Evolutionary conservation across 805 yeast species (phyloP), one percentile per base, ranked within the genome.

Genomic region (Zygoascus bituminiphila): DNA sequence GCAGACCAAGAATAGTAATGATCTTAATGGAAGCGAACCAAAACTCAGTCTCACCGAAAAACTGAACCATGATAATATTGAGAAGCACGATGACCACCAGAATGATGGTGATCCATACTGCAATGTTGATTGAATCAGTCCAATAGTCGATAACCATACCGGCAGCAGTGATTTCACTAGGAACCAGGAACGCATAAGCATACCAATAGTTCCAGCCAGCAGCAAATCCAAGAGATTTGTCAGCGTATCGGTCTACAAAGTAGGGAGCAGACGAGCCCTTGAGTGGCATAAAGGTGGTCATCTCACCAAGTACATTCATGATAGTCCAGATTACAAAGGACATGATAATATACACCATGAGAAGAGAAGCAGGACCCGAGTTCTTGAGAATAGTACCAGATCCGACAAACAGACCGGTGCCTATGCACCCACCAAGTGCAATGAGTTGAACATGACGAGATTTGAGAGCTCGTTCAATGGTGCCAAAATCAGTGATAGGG

Each of bases 351-450:
- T 85, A 87, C 3, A 86, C 77, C 46, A 85, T 74, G 39, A 82
- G 62, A 26, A 73, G 60, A 2, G 76, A 63, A 4, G 70, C 77
- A 4, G 65, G 91, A 6, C 95, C 95, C 12, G 86, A 88, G 12
- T 72, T 62, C 14, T 73, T 69, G 47, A 85, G 70, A 1, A 89
- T 81, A n/a, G 79, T 67, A 49, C 88, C 88, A 2, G 89, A 82
- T 58, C 89, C 88, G 55, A 85, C 81, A 55, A 85, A 69, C 49
- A 85, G 71, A 60, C 89, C 94, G 1, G 93, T 84, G 47, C 93
- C 93, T 46, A 85, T 66, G 10, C 91, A 85, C 56, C 93, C 91
- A 56, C 93, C 94, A 55, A 86, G 78, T 54, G 93, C 84, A 59
- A 82, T 79, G 83, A 82, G 78, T 48, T 79, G 73, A 53, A 81